Conservation (phyloP, 1,284 basidiomycete species). For the Cryptococcus floricola region DNA sequence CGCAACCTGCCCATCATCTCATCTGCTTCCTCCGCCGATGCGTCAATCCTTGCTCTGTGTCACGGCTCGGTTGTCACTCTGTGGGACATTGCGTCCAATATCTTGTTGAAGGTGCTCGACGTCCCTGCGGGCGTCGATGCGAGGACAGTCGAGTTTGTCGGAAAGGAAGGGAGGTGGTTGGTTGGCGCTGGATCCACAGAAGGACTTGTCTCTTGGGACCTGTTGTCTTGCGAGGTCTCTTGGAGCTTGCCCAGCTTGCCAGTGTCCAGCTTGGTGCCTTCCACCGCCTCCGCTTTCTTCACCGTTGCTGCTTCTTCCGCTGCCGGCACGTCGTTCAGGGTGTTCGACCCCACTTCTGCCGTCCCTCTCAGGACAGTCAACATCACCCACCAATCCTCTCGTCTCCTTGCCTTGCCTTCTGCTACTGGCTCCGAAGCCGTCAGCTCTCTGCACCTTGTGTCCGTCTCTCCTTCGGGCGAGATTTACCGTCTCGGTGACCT, state of each 20-base stretch:
- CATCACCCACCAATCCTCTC: neutral
- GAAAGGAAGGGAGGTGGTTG: conserved; percentile 50
- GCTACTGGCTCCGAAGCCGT: no score
- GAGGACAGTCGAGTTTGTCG: conserved; percentile 44
- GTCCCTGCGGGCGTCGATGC: conserved; percentile 51
- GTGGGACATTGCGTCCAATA: conserved; percentile 69
- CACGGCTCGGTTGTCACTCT: conserved; percentile 68
- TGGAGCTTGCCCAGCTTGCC: conserved; percentile 55
- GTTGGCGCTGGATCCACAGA: conserved; percentile 56
- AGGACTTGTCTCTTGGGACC: conserved; percentile 73
- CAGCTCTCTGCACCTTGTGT: conserved; percentile 26
- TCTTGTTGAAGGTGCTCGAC: conserved; percentile 63
- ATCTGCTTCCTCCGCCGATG: conserved; percentile 77
- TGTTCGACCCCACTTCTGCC: conserved; percentile 55
- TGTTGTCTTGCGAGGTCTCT: conserved; percentile 62
- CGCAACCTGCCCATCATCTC: conserved; percentile 64
- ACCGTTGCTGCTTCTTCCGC: conserved; percentile 38
- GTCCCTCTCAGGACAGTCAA: conserved; percentile 12
- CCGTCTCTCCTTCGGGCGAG: conserved; percentile 33
- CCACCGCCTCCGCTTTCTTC: conserved; percentile 49
- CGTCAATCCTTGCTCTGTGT: conserved; percentile 75
- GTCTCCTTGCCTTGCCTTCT: neutral
- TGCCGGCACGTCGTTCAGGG: conserved; percentile 47
- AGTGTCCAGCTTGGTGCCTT: conserved; percentile 57
- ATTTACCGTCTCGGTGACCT: conserved; percentile 40